Conservation (phyloP, 2,329 filamentous ascomycete genomes). For the Xylariaceae sp. region DNA sequence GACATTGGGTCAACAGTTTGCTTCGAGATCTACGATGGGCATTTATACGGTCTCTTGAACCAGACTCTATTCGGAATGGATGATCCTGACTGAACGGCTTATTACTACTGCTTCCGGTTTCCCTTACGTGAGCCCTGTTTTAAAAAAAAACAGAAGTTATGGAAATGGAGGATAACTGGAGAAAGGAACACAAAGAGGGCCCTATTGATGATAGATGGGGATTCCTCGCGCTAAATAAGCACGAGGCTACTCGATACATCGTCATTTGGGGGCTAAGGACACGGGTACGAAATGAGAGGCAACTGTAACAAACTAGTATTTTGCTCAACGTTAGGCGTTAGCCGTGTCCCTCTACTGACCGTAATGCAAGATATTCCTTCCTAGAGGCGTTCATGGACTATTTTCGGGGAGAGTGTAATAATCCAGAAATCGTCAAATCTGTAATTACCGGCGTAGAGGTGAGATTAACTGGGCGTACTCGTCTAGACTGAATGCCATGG, state of each 20-base stretch:
- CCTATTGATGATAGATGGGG: conserved; percentile 79
- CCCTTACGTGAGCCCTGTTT: conserved; percentile 56
- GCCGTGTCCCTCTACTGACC: no score
- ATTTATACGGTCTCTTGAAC: conserved; percentile 75
- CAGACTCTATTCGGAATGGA: conserved; percentile 67
- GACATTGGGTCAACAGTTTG: conserved; percentile 73
- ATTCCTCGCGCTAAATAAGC: conserved; percentile 65
- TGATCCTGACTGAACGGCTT: conserved; percentile 71
- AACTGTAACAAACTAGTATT: no score
- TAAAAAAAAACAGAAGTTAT: conserved; percentile 49
- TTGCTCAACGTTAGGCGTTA: no score
- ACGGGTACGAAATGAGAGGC: no score
- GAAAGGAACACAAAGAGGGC: conserved; percentile 72
- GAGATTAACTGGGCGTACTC: no score
- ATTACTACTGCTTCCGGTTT: conserved; percentile 72
- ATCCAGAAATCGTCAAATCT: no score
- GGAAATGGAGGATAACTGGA: conserved; percentile 62
- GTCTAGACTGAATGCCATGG: no score
- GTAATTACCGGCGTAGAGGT: no score
- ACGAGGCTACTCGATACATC: conserved; percentile 64
- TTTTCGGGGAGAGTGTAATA: no score
- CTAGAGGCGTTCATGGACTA: no score
- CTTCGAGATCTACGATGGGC: conserved; percentile 71
- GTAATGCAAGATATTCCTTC: no score
- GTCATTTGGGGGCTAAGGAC: conserved; percentile 71